Evolutionary conservation across 2,329 filamentous ascomycete genomes (phyloP).

Genomic region (Trichocomaceae sp.): DNA sequence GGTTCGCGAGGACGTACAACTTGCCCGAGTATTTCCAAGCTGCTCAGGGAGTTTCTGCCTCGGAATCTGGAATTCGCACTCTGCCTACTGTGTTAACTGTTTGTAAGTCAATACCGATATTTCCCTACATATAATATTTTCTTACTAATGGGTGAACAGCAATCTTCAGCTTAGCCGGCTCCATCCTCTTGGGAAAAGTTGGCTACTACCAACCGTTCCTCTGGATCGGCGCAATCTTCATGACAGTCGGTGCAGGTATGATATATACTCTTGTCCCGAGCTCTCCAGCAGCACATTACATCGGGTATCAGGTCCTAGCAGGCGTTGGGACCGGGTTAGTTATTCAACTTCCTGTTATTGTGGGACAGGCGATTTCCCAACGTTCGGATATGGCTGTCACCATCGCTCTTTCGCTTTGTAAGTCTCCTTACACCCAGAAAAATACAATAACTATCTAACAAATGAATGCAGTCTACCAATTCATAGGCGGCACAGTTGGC

Average conservation of each 20-base stretch:
- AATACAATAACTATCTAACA: too few species aligned
- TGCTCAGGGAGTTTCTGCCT: constrained; percentile 20
- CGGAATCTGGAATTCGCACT: constrained; percentile 33
- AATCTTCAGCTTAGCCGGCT: constrained; percentile 23
- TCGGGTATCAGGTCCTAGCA: constrained; percentile 20
- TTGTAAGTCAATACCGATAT: background rate
- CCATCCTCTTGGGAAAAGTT: too few species aligned
- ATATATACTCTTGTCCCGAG: constrained; percentile 26
- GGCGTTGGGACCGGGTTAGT: constrained; percentile 16
- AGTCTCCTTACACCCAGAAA: background rate
- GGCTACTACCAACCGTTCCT: background rate
- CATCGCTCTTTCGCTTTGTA: constrained; percentile 17
- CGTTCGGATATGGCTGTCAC: constrained; percentile 17
- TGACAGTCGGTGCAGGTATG: constrained; percentile 18
- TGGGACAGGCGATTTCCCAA: constrained; percentile 16
- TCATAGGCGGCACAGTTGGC: background rate
- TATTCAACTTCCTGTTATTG: constrained; percentile 16
- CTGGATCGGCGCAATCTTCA: background rate
- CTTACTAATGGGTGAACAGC: background rate
- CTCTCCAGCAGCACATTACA: constrained; percentile 17
- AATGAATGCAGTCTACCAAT: background rate
- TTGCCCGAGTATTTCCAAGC: constrained; percentile 13
- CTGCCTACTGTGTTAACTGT: constrained; percentile 29
- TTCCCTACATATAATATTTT: background rate
- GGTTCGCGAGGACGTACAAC: constrained; percentile 29